A percentile compares a stretch with the other conserved stretches of the same genome.
Evolutionary conservation across 202 grass and related monocot genomes (phyloP).

Genomic region (Panicum hallii): DNA sequence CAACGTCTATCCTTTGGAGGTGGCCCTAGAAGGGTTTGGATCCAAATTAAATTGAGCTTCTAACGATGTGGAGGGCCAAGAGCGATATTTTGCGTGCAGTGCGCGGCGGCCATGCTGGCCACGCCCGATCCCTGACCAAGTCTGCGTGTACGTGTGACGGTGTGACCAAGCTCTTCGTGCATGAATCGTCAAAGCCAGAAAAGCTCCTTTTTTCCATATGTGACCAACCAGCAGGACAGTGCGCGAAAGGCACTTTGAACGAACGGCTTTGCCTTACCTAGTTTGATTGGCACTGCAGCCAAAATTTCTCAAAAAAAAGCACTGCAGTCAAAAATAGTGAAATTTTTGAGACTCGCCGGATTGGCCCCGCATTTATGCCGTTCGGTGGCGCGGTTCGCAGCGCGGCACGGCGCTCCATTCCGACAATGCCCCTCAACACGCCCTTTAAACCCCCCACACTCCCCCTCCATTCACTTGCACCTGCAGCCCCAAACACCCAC

Average conservation of each 20-base stretch:
- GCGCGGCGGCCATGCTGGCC: neutral
- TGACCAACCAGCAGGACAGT: too few species aligned
- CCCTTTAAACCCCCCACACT: slow-evolving; percentile 8
- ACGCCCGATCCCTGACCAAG: neutral
- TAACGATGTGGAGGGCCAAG: too few species aligned
- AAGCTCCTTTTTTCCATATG: too few species aligned
- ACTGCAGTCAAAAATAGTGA: neutral
- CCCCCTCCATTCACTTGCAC: neutral
- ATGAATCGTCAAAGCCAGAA: neutral
- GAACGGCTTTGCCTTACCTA: neutral
- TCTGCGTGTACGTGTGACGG: neutral
- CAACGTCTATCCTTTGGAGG: too few species aligned
- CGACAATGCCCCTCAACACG: neutral
- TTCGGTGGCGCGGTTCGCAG: slow-evolving; percentile 5
- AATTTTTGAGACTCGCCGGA: neutral
- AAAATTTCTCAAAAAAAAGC: too few species aligned
- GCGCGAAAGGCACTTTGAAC: neutral
- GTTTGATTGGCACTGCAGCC: too few species aligned
- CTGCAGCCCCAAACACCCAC: neutral
- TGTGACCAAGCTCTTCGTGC: neutral
- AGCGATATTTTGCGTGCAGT: too few species aligned
- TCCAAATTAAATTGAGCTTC: too few species aligned
- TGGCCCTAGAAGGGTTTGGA: too few species aligned
- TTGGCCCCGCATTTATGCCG: slow-evolving; percentile 11
- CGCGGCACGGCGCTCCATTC: neutral